phyloP scores from a whole-genome alignment of 2,329 filamentous ascomycete species.

The Nemania sp. region DNA sequence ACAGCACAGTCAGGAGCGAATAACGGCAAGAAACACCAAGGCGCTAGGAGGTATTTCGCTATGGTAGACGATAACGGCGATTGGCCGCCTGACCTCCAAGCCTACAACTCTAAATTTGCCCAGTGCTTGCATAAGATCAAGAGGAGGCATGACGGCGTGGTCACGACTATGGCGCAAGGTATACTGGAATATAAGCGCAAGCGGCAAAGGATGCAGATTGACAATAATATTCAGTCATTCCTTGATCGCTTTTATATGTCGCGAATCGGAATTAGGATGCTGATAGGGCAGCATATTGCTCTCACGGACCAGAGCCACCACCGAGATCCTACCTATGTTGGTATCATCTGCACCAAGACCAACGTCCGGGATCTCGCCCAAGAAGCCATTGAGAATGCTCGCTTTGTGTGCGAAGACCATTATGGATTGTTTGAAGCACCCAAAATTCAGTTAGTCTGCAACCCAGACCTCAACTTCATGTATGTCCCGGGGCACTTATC shows the following conservation, averaged over 20 bases:
- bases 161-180: constrained; percentile 97
- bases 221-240: constrained; percentile 96
- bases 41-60: constrained; percentile 84
- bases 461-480: constrained; percentile 96
- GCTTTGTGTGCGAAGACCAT: constrained; percentile 99
- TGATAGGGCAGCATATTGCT: constrained; percentile 98
- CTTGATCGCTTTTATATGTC: constrained; percentile 99
- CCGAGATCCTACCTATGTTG: constrained; percentile 92
- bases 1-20: constrained; percentile 60
- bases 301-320: constrained; percentile 92
- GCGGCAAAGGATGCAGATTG: constrained; percentile 97
- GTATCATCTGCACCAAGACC: constrained; percentile 98
- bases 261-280: constrained; percentile 98
- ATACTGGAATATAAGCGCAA: constrained; percentile 98
- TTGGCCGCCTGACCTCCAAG: constrained; percentile 93
- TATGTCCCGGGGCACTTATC: constrained; percentile 98
- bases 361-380: constrained; percentile 95
- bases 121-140: constrained; percentile 94
- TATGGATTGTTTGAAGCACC: constrained; percentile 97
- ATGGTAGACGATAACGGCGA: constrained; percentile 87
- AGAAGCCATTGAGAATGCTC: constrained; percentile 97
- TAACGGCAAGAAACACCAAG: constrained; percentile 63
- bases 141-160: constrained; percentile 93
- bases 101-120: constrained; percentile 93
- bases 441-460: constrained; percentile 96